These are phyloP conservation scores for Nemophila menziesii DNA, from an alignment of 257 asterid species.

Conservation along the genomic window DNA sequence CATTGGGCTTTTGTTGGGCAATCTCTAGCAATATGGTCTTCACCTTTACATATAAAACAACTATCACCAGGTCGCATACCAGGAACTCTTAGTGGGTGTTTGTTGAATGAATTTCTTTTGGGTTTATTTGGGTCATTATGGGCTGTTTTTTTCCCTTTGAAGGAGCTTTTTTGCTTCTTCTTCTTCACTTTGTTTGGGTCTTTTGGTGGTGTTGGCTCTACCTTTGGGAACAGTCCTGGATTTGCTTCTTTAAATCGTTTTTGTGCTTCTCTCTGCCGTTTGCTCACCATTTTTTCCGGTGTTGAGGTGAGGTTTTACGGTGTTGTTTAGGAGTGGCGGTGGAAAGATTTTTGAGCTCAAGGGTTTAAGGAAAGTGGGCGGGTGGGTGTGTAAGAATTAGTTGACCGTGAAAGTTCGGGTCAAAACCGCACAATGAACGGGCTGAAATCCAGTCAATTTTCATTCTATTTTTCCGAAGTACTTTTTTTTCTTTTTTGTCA, in stretches of 20 bases:
- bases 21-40: slow-evolving; percentile 70
- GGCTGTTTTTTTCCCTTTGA: slow-evolving; percentile 43
- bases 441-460: too few relatives aligned
- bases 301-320: neutral
- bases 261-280: slow-evolving; percentile 55
- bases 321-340: too few relatives aligned
- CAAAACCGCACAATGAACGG: too few relatives aligned
- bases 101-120: slow-evolving; percentile 24
- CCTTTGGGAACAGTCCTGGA: slow-evolving; percentile 60
- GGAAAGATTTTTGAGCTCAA: too few relatives aligned
- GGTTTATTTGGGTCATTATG: slow-evolving; percentile 27
- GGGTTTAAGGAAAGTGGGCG: neutral
- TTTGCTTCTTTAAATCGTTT: slow-evolving; percentile 46
- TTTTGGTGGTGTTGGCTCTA: slow-evolving; percentile 61
- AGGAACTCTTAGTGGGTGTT: slow-evolving; percentile 69
- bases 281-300: slow-evolving; percentile 44
- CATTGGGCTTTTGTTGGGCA: slow-evolving; percentile 71
- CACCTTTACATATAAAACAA: slow-evolving; percentile 68
- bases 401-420: neutral
- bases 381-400: neutral
- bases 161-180: slow-evolving; percentile 28
- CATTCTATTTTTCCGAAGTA: too few relatives aligned
- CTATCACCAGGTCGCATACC: slow-evolving; percentile 99
- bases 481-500: too few relatives aligned
- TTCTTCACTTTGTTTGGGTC: slow-evolving; percentile 51